A percentile compares a stretch with the other conserved stretches of the same genome.
These are phyloP conservation scores for Apophysomyces elegans DNA, from an alignment of 371 early-diverging fungal genomes.

Conservation along the genomic window DNA sequence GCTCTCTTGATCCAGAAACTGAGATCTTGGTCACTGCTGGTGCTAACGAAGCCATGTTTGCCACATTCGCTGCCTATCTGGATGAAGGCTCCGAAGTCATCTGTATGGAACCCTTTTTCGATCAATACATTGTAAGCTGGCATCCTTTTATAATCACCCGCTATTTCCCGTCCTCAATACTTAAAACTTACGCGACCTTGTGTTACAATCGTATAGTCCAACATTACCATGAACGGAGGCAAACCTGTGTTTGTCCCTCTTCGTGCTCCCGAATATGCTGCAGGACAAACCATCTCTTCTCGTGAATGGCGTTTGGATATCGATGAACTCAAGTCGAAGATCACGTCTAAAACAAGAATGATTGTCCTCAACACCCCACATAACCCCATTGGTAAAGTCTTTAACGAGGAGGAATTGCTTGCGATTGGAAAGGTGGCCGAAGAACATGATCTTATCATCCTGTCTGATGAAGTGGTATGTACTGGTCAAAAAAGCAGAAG, in stretches of 20 bases:
- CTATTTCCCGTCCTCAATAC: too few relatives aligned
- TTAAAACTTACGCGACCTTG: background rate
- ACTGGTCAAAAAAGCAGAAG: too few relatives aligned
- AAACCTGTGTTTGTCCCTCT: conserved; percentile 86
- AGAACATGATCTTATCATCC: conserved; percentile 84
- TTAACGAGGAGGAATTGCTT: conserved; percentile 78
- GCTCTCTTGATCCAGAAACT: conserved; percentile 73
- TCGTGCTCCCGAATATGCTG: conserved; percentile 57
- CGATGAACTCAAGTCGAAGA: conserved; percentile 76
- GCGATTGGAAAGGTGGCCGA: conserved; percentile 81
- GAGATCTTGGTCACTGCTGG: conserved; percentile 93
- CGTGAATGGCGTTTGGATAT: conserved; percentile 89
- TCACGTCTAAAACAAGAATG: conserved; percentile 83
- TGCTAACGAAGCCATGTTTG: conserved; percentile 91
- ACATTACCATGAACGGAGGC: conserved; percentile 90
- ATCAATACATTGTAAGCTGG: conserved; percentile 82
- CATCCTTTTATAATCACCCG: too few relatives aligned
- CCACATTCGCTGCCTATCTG: conserved; percentile 77
- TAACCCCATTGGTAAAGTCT: conserved; percentile 93
- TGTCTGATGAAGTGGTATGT: conserved; percentile 91
- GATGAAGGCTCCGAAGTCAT: conserved; percentile 88
- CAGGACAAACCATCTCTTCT: conserved; percentile 55
- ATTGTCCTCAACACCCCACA: conserved; percentile 95
- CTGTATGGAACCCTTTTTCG: conserved; percentile 94
- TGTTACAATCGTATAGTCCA: conserved; percentile 54